Evolutionary conservation across 192 early-diverging fungal species (phyloP), one percentile per base, ranked within the genome.

Genomic region (Rhizophagus clarus): DNA sequence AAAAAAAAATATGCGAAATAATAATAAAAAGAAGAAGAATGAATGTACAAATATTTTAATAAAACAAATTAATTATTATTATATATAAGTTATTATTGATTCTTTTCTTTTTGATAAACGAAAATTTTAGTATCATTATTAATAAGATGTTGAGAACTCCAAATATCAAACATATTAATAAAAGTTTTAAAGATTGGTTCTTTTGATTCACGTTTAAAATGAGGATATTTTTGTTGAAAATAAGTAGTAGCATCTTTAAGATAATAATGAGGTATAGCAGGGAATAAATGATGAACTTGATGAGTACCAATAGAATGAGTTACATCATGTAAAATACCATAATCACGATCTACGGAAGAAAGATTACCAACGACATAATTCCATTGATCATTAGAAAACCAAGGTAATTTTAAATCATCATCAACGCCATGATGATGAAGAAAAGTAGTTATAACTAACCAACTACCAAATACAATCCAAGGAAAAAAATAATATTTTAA

Each of bases 201-300:
- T 37, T 72, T 56, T 49, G 71, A 72, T 72, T 72, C 71, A 51
- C 71, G 71, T 47, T 17, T 72, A 28, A 72, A 72, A 20, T 72
- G 47, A 12, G 71, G 71, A 72, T 51, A 72, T 2, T 5, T 24
- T 29, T 49, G 42, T 51, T 28, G 71, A 47, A 72, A 72, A 11
- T 26, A 24, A 10, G 22, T 3, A 17, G 71, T 72, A 29, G 71
- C 45, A 15, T 51, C 45, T 47, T 45, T 72, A 51, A 72, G 71
- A 72, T 72, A 31, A 72, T 72, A 72, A 51, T 72, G 71, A 49
- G 71, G 71, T 29, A 72, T 72, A 11, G 45, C 40, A 6, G 71
- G 71, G 24, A 72, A 72, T 15, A 72, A 22, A 29, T 72, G 71
- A 47, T 72, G 71, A 72, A 72, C 26, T 51, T 72, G 71, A 72